phyloP scores from a whole-genome alignment of 768 basidiomycete species.

The Kwoniella europaea region DNA sequence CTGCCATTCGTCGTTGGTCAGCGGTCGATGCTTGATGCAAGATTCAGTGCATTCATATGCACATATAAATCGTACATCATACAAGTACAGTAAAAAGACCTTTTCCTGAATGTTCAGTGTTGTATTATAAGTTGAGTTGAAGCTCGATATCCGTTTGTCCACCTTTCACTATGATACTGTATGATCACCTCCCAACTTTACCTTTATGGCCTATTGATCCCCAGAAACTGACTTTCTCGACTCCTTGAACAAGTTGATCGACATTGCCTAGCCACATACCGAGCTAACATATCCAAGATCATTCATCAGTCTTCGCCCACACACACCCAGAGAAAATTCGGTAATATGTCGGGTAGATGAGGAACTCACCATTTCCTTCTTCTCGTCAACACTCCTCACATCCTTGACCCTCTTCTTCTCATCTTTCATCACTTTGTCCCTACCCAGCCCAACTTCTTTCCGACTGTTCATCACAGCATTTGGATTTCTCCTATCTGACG shows the following conservation, averaged over 20 bases:
- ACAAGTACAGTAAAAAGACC: not conserved
- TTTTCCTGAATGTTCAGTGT: not conserved
- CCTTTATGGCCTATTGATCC: slow-evolving; percentile 59
- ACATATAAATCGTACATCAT: not conserved
- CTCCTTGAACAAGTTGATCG: slow-evolving; percentile 84
- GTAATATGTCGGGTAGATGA: not conserved
- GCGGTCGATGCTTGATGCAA: not conserved
- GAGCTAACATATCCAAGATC: slow-evolving; percentile 53
- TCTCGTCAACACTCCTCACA: slow-evolving; percentile 45
- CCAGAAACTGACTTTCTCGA: slow-evolving; percentile 85
- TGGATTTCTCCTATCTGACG: slow-evolving; percentile 14
- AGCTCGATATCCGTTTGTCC: not conserved
- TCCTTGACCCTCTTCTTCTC: slow-evolving; percentile 18
- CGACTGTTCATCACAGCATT: not conserved
- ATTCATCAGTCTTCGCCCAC: not conserved
- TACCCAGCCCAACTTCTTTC: not conserved
- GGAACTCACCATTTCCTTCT: slow-evolving; percentile 50
- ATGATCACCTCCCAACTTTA: not conserved
- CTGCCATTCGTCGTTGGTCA: too few species aligned
- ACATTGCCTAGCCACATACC: slow-evolving; percentile 88
- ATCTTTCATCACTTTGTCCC: not conserved
- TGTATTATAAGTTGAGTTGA: not conserved
- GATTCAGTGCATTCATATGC: not conserved
- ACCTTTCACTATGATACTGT: not conserved
- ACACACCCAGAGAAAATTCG: slow-evolving; percentile 3